Evolutionary conservation across 2,329 filamentous ascomycete genomes (phyloP).

Genomic region (Aspergillus transmontanensis): DNA sequence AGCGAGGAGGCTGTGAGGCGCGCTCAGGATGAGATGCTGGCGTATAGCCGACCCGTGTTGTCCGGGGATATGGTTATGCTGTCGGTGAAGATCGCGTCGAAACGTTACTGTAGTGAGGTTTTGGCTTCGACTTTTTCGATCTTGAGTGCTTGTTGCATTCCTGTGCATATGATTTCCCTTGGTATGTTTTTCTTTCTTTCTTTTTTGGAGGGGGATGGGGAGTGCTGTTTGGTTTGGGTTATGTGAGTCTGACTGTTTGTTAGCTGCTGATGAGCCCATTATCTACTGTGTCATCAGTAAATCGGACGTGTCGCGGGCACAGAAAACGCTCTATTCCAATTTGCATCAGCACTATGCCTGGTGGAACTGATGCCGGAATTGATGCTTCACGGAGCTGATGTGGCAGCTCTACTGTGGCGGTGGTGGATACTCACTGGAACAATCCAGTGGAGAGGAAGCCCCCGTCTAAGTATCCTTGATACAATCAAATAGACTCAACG

Average conservation of each 20-base stretch:
- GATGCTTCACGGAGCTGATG: neutral
- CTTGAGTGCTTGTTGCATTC: conserved; percentile 1
- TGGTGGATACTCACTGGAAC: neutral
- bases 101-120: neutral
- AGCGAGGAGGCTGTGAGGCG: neutral
- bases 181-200: neutral
- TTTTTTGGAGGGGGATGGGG: too few species aligned
- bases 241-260: neutral
- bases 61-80: neutral
- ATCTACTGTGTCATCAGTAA: neutral
- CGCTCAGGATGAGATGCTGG: neutral
- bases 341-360: neutral
- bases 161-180: neutral
- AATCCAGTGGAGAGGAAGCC: neutral
- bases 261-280: neutral
- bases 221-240: neutral
- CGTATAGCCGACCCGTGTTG: neutral
- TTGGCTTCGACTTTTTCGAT: neutral
- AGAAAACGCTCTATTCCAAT: neutral
- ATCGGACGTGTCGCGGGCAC: neutral
- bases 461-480: neutral
- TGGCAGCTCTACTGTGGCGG: neutral
- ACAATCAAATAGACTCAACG: neutral
- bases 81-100: neutral
- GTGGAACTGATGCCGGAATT: neutral